Percentiles rank a stretch among this genome's conserved stretches.
Evolutionary conservation across 2,329 filamentous ascomycete species (phyloP).

Genomic region (Colletotrichum noveboracense): DNA sequence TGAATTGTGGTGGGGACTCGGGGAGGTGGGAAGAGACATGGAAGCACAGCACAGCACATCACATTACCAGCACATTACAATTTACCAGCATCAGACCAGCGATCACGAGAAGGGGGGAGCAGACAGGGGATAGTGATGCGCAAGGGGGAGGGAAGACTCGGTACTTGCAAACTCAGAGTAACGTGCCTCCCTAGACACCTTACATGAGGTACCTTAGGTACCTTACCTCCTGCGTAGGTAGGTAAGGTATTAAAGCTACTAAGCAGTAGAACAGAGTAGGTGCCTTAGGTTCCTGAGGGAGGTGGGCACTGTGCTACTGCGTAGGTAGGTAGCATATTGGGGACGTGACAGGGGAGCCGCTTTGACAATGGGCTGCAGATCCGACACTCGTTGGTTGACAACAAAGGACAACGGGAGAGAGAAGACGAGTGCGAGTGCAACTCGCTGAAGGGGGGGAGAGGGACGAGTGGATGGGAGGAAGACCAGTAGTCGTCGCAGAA

Average conservation of each 20-base stretch:
- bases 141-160: background rate
- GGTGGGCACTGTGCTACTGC: background rate
- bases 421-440: background rate
- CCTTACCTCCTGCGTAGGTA: too few relatives aligned
- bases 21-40: background rate
- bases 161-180: background rate
- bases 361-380: conserved; percentile 7
- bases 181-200: background rate
- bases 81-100: background rate
- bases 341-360: background rate
- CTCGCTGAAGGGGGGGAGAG: background rate
- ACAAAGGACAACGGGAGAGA: background rate
- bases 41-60: background rate
- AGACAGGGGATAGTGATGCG: background rate
- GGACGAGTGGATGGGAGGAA: background rate
- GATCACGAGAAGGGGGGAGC: background rate
- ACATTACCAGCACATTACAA: background rate
- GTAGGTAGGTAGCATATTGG: background rate
- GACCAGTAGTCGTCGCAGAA: background rate
- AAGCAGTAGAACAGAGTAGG: background rate
- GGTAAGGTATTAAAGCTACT: background rate
- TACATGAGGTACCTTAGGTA: too few relatives aligned
- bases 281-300: background rate
- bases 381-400: background rate
- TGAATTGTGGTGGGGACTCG: background rate